A percentile compares a stretch with the other conserved stretches of the same genome.
phyloP scores from a whole-genome alignment of 2,329 filamentous ascomycete species.

The Xylariales sp. region DNA sequence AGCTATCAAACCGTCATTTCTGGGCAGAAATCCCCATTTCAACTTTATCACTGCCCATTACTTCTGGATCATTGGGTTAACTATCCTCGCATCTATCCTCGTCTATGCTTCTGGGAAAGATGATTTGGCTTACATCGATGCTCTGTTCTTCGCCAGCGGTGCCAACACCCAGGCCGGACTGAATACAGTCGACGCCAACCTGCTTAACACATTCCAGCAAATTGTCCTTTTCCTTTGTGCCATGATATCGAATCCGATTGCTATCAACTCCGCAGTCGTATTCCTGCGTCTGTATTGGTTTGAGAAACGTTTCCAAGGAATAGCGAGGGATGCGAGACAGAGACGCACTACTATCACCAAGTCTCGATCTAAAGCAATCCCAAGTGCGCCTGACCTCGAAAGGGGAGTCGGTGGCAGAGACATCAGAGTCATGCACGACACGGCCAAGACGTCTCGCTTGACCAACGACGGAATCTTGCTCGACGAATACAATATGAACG shows the following conservation, averaged over 20 bases:
- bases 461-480: constrained; percentile 57
- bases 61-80: constrained; percentile 71
- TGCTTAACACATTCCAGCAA: constrained; percentile 67
- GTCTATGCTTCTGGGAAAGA: constrained; percentile 59
- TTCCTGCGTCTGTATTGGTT: constrained; percentile 97
- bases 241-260: constrained; percentile 76
- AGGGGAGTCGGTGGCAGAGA: constrained; percentile 59
- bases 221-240: constrained; percentile 66
- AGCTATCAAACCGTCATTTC: constrained; percentile 50
- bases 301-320: constrained; percentile 86
- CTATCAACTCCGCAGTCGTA: constrained; percentile 80
- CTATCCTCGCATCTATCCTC: constrained; percentile 70
- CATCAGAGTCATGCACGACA: constrained; percentile 62
- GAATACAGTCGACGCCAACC: constrained; percentile 71
- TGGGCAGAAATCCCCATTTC: constrained; percentile 61
- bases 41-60: constrained; percentile 84
- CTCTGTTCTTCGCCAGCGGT: constrained; percentile 82
- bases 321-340: constrained; percentile 67
- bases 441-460: constrained; percentile 49
- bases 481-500: constrained; percentile 33
- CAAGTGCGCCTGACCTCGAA: constrained; percentile 47
- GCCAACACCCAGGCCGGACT: constrained; percentile 88
- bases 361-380: constrained; percentile 48
- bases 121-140: constrained; percentile 73
- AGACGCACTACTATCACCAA: constrained; percentile 61